A percentile compares a stretch with the other conserved stretches of the same genome.
Evolutionary conservation across 1,139 yeast species (phyloP).

Genomic region (Nadsonia commutata): DNA sequence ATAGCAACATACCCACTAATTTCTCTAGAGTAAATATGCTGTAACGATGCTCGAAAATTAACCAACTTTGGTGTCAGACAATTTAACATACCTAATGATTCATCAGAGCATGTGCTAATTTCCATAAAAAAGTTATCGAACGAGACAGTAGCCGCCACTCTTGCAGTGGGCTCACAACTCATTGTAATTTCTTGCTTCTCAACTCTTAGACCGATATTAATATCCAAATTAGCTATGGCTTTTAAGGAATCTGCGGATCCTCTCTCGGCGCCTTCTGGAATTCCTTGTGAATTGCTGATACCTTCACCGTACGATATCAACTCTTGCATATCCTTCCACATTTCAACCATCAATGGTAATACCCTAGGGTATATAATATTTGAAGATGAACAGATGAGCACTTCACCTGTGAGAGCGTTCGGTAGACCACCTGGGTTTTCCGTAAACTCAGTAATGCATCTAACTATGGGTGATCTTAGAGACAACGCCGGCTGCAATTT

Average conservation of each 20-base stretch:
- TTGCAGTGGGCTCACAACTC: constrained; percentile 88
- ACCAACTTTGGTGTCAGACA: constrained; percentile 34
- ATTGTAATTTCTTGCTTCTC: constrained; percentile 61
- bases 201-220: constrained; percentile 49
- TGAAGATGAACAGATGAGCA: constrained; percentile 55
- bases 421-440: background rate
- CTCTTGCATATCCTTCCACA: constrained; percentile 21
- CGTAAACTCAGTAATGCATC: constrained; percentile 12
- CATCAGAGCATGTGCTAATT: constrained; percentile 35
- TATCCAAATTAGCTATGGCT: constrained; percentile 33
- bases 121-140: constrained; percentile 49
- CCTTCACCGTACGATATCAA: background rate
- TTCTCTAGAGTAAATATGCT: constrained; percentile 83
- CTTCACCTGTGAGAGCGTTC: constrained; percentile 21
- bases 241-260: background rate
- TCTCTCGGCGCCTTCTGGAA: background rate
- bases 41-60: constrained; percentile 53
- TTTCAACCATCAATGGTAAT: constrained; percentile 60
- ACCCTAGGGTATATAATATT: constrained; percentile 59
- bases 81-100: constrained; percentile 26
- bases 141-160: constrained; percentile 74
- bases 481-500: constrained; percentile 35
- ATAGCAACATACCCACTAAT: constrained; percentile 61
- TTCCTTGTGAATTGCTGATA: background rate
- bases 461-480: constrained; percentile 67